Conservation (phyloP, 176 grass and related monocot species). For the Elaeis guineensis region DNA sequence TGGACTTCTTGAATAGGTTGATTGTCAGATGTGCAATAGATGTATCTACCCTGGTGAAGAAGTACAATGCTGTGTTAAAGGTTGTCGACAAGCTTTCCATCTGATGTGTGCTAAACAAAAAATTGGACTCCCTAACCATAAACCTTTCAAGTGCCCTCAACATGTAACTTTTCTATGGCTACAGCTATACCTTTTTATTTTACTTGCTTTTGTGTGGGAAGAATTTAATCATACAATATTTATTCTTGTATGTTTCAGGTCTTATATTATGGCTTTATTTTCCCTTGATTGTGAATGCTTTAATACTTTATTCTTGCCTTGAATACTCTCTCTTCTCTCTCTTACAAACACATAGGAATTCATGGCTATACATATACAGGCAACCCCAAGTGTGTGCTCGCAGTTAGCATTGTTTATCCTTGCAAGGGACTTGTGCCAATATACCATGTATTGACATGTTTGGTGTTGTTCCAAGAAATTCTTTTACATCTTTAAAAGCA, state of each 20-base stretch:
- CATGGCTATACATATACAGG: too few relatives aligned
- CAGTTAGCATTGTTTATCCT: too few relatives aligned
- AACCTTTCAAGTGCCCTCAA: conserved; percentile 66
- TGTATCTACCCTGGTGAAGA: conserved; percentile 54
- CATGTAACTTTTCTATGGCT: conserved; percentile 50
- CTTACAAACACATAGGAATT: too few relatives aligned
- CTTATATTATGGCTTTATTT: neutral
- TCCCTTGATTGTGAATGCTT: too few relatives aligned
- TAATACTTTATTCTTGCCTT: too few relatives aligned
- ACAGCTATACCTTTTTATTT: conserved; percentile 1
- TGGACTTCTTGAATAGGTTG: conserved; percentile 44
- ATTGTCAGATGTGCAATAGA: conserved; percentile 59
- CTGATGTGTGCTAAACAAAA: conserved; percentile 35
- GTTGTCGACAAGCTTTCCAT: conserved; percentile 52
- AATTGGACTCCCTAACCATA: conserved; percentile 22
- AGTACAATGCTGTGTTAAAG: conserved; percentile 47
- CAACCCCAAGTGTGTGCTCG: too few relatives aligned
- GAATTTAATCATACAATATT: neutral
- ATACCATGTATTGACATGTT: too few relatives aligned
- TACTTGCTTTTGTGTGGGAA: conserved; percentile 8
- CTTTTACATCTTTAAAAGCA: too few relatives aligned
- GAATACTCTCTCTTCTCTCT: too few relatives aligned
- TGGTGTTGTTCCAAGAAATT: too few relatives aligned
- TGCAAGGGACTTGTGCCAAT: too few relatives aligned
- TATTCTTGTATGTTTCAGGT: conserved; percentile 1